Conservation (phyloP, 805 yeast species). For the Yarrowia sp. region DNA sequence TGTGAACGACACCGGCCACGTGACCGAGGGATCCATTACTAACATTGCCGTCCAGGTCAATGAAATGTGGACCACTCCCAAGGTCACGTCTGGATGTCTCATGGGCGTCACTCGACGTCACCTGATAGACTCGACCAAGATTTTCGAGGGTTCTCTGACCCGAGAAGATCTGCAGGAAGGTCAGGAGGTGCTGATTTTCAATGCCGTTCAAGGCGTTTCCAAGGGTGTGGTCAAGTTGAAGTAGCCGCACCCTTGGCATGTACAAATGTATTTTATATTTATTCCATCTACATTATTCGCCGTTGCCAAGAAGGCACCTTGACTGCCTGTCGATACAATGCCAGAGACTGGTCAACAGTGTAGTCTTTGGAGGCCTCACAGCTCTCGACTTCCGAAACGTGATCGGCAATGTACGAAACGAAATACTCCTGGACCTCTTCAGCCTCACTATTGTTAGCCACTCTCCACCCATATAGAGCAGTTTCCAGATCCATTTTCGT, state of each 20-base stretch:
- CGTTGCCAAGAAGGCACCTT: neutral
- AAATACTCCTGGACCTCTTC: neutral
- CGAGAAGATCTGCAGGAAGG: constrained; percentile 26
- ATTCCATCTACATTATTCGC: neutral
- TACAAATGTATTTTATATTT: neutral
- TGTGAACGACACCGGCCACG: constrained; percentile 28
- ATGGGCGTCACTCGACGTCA: constrained; percentile 36
- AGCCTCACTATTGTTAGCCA: neutral
- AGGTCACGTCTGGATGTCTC: constrained; percentile 26
- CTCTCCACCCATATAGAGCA: neutral
- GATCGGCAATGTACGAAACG: neutral
- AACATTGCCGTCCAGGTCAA: constrained; percentile 29
- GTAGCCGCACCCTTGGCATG: neutral
- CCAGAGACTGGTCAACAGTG: neutral
- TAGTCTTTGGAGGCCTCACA: neutral
- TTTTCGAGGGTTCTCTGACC: constrained; percentile 24
- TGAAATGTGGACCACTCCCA: constrained; percentile 37
- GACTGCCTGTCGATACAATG: neutral
- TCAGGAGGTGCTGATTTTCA: constrained; percentile 25
- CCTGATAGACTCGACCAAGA: constrained; percentile 9
- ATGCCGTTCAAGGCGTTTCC: constrained; percentile 30
- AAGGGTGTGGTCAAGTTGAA: constrained; percentile 16
- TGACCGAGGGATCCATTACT: constrained; percentile 32
- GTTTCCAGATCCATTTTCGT: neutral
- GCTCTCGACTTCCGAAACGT: neutral